Percentiles rank a stretch among this genome's conserved stretches.
These are phyloP conservation scores for Apiospora pterosperma DNA, from an alignment of 2,329 filamentous ascomycete species.

Conservation along the genomic window DNA sequence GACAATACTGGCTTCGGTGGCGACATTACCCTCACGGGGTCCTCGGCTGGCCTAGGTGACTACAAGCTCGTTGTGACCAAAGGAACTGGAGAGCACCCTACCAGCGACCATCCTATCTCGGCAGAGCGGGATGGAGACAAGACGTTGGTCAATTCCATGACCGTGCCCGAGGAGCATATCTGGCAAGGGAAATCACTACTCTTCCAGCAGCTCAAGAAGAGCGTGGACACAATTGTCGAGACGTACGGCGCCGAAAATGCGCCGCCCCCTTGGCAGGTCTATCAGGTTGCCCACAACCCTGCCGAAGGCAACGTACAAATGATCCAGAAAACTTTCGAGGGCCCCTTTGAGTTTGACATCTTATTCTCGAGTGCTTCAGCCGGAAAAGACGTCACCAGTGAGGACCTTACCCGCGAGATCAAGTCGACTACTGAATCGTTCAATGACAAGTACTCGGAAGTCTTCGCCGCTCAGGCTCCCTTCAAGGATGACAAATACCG, in stretches of 20 bases:
- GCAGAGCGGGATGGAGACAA: constrained; percentile 69
- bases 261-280: constrained; percentile 81
- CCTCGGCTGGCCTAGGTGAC: constrained; percentile 68
- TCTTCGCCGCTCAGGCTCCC: constrained; percentile 72
- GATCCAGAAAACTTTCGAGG: constrained; percentile 88
- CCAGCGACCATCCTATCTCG: constrained; percentile 64
- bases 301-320: constrained; percentile 77
- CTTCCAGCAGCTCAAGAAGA: constrained; percentile 50
- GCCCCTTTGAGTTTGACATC: constrained; percentile 88
- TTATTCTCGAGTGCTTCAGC: constrained; percentile 80
- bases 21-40: constrained; percentile 69
- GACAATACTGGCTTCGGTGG: constrained; percentile 45
- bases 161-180: constrained; percentile 62
- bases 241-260: constrained; percentile 56
- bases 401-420: constrained; percentile 69
- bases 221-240: constrained; percentile 46
- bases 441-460: constrained; percentile 66
- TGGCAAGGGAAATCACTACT: constrained; percentile 77
- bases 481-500: constrained; percentile 72
- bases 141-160: constrained; percentile 72
- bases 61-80: constrained; percentile 77
- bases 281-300: constrained; percentile 69
- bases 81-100: constrained; percentile 59
- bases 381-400: constrained; percentile 48
- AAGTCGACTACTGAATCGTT: constrained; percentile 65